Evolutionary conservation across 768 basidiomycete genomes (phyloP), one percentile per base, ranked within the genome.

Genomic region (Lactarius sanguifluus): DNA sequence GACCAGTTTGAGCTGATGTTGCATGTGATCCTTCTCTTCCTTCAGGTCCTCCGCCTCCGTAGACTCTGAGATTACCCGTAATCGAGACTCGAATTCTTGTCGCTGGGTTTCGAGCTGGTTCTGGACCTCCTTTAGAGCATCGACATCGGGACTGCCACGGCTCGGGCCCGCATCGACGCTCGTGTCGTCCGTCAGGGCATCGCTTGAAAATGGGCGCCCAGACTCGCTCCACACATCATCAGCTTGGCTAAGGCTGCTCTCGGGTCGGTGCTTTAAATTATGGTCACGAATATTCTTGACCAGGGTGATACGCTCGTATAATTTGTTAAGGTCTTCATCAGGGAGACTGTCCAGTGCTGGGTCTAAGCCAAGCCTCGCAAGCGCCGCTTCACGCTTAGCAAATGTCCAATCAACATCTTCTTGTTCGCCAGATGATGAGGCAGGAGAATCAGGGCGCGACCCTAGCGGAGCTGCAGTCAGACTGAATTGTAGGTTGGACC

Each of bases 371-470:
- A 97, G 81, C 57, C 90, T 83, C 1, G 92, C 91, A 43, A 95
- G 81, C 3, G 94, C 96, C 6, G 95, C 95, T 77, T 99, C 97
- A 9, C 95, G 86, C 75, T 92, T 91, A 7, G 97, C 97, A 76
- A 88, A 98, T n/a, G 87, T 91, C 97, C 97, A 99, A 75, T 99
- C 97, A 54, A 94, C 90, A 69, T 93, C 90, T 32, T 76, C 82
- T 32, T 85, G 81, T 62, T 85, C 88, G 28, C 85, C 84, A 3
- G 84, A 84, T 1, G 89, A 90, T 15, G 87, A 87, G 1, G 83
- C 79, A 3, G 91, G 89, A 7, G 92, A 92, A 54, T 88, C 88
- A 2, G 94, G 92, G n/a, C 91, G 86, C 10, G 90, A 86, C 32
- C 88, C 89, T 7, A 91, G 72, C 66, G 94, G 92, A 8, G 79